Evolutionary conservation across 2,329 filamentous ascomycete genomes (phyloP).

Genomic region (Cladosporium sp.): DNA sequence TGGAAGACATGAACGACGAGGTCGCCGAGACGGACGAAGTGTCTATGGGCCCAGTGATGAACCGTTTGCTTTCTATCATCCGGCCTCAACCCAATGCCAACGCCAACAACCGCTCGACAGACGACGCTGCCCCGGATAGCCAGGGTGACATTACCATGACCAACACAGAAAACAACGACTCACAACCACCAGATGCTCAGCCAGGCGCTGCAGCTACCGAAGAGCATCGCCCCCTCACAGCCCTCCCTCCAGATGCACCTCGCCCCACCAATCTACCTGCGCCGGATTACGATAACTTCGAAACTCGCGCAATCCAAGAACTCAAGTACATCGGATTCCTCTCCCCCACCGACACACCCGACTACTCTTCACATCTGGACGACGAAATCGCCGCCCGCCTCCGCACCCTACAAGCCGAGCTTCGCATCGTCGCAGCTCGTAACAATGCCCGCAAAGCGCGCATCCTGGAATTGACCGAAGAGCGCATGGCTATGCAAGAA

Average conservation of each 20-base stretch:
- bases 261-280: conserved; percentile 29
- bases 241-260: conserved; percentile 52
- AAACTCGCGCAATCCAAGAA: conserved; percentile 87
- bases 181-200: conserved; percentile 24
- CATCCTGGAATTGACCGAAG: conserved; percentile 79
- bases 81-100: conserved; percentile 58
- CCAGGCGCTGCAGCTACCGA: conserved; percentile 31
- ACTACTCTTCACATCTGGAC: conserved; percentile 86
- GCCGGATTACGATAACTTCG: conserved; percentile 82
- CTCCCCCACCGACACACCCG: conserved; percentile 55
- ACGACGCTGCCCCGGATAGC: conserved; percentile 42
- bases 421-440: conserved; percentile 76
- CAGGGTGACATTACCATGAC: conserved; percentile 41
- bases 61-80: conserved; percentile 73
- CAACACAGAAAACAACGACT: conserved; percentile 41
- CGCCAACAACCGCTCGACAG: conserved; percentile 44
- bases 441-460: conserved; percentile 89
- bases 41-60: conserved; percentile 79
- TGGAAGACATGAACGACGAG: conserved; percentile 82
- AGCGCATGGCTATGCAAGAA: conserved; percentile 93
- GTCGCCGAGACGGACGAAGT: conserved; percentile 84
- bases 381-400: conserved; percentile 90
- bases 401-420: conserved; percentile 73
- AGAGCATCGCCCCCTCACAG: conserved; percentile 58
- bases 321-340: conserved; percentile 87